phyloP scores from a whole-genome alignment of 148 eudicot species.

The Gaultheria prostrata region DNA sequence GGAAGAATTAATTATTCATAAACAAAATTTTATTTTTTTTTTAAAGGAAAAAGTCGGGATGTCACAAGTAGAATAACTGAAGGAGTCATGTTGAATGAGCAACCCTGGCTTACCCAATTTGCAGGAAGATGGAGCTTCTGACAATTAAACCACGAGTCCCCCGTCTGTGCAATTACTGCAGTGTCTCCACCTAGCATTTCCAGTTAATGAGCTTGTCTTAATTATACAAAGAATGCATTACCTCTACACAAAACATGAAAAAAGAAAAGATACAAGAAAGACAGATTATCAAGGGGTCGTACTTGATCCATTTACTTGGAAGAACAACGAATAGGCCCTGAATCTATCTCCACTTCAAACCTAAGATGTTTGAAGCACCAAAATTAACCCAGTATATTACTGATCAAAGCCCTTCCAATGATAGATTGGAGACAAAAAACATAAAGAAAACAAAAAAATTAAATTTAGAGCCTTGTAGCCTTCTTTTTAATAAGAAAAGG shows the following conservation, averaged over 20 bases:
- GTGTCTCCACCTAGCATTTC: constrained; percentile 65
- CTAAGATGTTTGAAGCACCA: neutral
- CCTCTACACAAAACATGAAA: neutral
- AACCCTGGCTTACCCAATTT: constrained; percentile 56
- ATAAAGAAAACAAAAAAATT: neutral
- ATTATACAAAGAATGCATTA: neutral
- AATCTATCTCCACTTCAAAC: neutral
- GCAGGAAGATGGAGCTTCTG: constrained; percentile 75
- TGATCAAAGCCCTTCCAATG: neutral
- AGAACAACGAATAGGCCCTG: neutral
- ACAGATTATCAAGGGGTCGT: neutral
- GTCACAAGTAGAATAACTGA: too few relatives aligned
- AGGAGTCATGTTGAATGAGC: neutral
- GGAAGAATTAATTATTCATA: too few relatives aligned
- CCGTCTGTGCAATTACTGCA: constrained; percentile 77
- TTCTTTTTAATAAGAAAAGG: neutral
- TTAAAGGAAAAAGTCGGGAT: too few relatives aligned
- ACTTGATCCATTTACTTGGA: neutral
- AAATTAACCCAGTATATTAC: neutral
- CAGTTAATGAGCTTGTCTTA: constrained; percentile 33
- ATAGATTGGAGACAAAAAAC: neutral
- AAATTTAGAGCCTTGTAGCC: neutral
- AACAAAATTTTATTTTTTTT: too few relatives aligned
- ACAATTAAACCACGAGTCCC: constrained; percentile 85
- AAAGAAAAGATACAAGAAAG: neutral